Evolutionary conservation across 345 rosid species (phyloP).

Genomic region (Fremontodendron californicum): DNA sequence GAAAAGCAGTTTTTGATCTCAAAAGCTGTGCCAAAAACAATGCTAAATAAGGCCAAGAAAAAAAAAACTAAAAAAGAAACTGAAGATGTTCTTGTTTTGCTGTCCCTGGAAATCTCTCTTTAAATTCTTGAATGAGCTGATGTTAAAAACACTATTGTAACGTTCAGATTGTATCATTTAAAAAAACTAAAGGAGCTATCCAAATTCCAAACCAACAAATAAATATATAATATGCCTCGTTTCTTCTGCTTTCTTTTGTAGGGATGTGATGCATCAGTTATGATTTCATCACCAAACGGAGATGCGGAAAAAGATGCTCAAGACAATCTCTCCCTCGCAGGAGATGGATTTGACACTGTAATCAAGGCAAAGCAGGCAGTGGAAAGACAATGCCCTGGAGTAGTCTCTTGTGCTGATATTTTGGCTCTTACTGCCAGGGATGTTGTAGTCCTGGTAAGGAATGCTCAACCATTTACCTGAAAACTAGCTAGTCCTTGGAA

Average conservation of each 20-base stretch:
- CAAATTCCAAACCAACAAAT: not conserved
- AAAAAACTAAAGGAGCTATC: no score
- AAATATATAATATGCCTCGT: not conserved
- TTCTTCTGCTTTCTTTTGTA: conserved; percentile 14
- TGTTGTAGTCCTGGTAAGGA: conserved; percentile 66
- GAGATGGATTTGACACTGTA: conserved; percentile 88
- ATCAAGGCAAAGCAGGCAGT: conserved; percentile 65
- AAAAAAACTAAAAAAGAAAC: no score
- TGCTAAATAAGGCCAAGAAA: no score
- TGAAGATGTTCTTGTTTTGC: no score
- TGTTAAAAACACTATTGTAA: not conserved
- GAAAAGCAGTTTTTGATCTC: no score
- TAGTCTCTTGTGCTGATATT: conserved; percentile 86
- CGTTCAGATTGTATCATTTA: no score
- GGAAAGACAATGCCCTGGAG: conserved; percentile 58
- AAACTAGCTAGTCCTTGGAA: not conserved
- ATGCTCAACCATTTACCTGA: not conserved
- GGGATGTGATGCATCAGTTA: conserved; percentile 87
- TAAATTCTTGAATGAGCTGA: not conserved
- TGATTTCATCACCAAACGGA: conserved; percentile 61
- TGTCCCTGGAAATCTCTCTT: not conserved
- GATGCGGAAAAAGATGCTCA: conserved; percentile 81
- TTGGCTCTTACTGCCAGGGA: conserved; percentile 78
- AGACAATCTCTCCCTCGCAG: conserved; percentile 81
- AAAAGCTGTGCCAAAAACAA: no score